Percentiles rank a stretch among this genome's conserved stretches.
Conservation (phyloP, 1,139 yeast species). For the Sugiyamaella xylanicola region DNA sequence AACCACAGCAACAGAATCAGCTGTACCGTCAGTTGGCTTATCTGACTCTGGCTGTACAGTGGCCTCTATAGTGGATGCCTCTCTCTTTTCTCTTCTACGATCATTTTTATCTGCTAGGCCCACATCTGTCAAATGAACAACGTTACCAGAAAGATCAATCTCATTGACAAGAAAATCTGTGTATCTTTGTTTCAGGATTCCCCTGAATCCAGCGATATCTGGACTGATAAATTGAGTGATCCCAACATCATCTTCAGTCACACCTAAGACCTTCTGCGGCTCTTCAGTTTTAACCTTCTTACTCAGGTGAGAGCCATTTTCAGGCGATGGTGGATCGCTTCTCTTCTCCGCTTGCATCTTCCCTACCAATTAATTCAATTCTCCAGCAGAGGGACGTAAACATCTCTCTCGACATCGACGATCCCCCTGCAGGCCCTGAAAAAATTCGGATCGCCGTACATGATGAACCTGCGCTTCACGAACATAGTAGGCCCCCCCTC, state of each 20-base stretch:
- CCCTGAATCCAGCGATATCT: slow-evolving; percentile 65
- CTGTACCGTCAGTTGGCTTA: slow-evolving; percentile 45
- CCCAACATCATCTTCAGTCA: slow-evolving; percentile 77
- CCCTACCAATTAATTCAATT: background rate
- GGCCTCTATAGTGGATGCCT: slow-evolving; percentile 46
- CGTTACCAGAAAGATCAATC: slow-evolving; percentile 65
- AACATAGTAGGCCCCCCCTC: background rate
- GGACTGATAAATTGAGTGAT: slow-evolving; percentile 68
- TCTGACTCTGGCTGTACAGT: too few relatives aligned
- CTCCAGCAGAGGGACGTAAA: too few relatives aligned
- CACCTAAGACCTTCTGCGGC: slow-evolving; percentile 32
- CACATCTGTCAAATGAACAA: slow-evolving; percentile 71
- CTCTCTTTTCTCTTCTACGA: slow-evolving; percentile 51
- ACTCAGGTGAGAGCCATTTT: background rate
- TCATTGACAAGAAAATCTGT: slow-evolving; percentile 96
- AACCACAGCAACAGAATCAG: slow-evolving; percentile 28
- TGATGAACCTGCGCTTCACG: background rate
- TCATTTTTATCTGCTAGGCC: slow-evolving; percentile 67
- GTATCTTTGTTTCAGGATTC: slow-evolving; percentile 81
- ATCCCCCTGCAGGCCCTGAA: background rate
- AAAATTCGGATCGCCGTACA: background rate
- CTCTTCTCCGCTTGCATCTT: slow-evolving; percentile 5
- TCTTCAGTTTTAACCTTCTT: slow-evolving; percentile 3
- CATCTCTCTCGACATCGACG: background rate
- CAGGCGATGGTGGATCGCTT: slow-evolving; percentile 9